phyloP scores from a whole-genome alignment of 1,139 yeast species.

The Lodderomyces margitis region DNA sequence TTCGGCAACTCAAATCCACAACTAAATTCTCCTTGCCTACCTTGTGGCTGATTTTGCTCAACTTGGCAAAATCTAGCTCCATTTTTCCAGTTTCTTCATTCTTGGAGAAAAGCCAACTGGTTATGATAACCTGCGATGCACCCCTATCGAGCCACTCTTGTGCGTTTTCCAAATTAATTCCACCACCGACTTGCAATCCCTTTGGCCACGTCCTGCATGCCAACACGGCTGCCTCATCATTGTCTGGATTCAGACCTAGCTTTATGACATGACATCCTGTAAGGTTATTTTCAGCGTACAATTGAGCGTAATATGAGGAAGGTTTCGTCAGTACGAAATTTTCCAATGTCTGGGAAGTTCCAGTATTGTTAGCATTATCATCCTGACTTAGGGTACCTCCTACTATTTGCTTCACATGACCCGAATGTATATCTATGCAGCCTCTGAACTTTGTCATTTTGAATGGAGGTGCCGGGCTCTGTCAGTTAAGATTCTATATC shows the following conservation, averaged over 20 bases:
- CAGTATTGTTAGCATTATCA: conserved; percentile 24
- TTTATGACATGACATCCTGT: conserved; percentile 90
- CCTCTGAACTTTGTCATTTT: conserved; percentile 95
- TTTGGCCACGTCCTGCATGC: conserved; percentile 78
- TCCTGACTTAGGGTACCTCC: conserved; percentile 80
- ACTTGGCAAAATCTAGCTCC: conserved; percentile 53
- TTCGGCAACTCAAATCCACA: conserved; percentile 87
- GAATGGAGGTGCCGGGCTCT: too few relatives aligned
- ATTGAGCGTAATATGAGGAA: conserved; percentile 70
- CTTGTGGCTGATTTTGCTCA: conserved; percentile 42
- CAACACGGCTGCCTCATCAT: conserved; percentile 76
- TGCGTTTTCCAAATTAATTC: conserved; percentile 76
- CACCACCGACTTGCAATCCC: conserved; percentile 87
- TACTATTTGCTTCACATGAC: conserved; percentile 94
- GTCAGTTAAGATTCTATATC: not conserved
- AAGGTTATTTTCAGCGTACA: conserved; percentile 59
- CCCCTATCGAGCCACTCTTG: conserved; percentile 64
- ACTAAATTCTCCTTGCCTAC: conserved; percentile 72
- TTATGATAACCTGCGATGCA: conserved; percentile 86
- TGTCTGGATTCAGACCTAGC: conserved; percentile 70
- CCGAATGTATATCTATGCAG: conserved; percentile 91
- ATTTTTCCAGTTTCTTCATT: conserved; percentile 25
- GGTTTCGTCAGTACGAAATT: conserved; percentile 81
- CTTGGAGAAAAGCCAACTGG: conserved; percentile 82
- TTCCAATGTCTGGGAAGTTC: conserved; percentile 46